Evolutionary conservation across 2,329 filamentous ascomycete genomes (phyloP).

Genomic region (Nothophaeocryptopus gaeumannii): DNA sequence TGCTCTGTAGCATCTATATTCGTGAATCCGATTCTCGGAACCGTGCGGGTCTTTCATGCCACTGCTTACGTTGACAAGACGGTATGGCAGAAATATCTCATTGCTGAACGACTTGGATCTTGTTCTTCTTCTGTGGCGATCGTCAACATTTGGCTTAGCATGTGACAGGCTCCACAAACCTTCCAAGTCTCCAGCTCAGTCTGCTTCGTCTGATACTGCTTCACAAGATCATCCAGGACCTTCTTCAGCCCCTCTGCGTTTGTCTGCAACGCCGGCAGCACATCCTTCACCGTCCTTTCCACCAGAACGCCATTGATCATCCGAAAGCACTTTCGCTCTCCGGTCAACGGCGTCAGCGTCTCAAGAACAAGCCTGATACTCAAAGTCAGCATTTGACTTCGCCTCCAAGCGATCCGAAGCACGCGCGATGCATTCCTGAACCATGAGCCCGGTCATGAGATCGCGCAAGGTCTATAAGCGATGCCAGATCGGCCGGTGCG

Average conservation of each 20-base stretch:
- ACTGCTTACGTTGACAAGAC: too few relatives aligned
- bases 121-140: constrained; percentile 73
- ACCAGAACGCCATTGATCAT: constrained; percentile 97
- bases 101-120: constrained; percentile 80
- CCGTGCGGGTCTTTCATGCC: too few relatives aligned
- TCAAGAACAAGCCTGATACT: constrained; percentile 81
- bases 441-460: constrained; percentile 10
- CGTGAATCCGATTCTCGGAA: too few relatives aligned
- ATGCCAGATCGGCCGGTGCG: too few relatives aligned
- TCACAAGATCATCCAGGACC: constrained; percentile 88
- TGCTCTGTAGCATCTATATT: too few relatives aligned
- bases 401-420: too few relatives aligned
- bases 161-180: constrained; percentile 55
- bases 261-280: constrained; percentile 84
- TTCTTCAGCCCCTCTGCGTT: constrained; percentile 93
- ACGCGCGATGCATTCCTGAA: background rate
- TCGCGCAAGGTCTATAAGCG: background rate
- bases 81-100: constrained; percentile 2
- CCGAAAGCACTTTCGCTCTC: constrained; percentile 93
- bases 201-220: constrained; percentile 94
- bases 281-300: constrained; percentile 89
- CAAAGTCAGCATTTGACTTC: constrained; percentile 1
- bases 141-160: constrained; percentile 9
- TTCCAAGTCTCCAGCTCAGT: constrained; percentile 98
- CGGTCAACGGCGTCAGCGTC: constrained; percentile 76